Evolutionary conservation across 2,329 filamentous ascomycete genomes (phyloP).

Genomic region (Phyllosticta paracitricarpa): DNA sequence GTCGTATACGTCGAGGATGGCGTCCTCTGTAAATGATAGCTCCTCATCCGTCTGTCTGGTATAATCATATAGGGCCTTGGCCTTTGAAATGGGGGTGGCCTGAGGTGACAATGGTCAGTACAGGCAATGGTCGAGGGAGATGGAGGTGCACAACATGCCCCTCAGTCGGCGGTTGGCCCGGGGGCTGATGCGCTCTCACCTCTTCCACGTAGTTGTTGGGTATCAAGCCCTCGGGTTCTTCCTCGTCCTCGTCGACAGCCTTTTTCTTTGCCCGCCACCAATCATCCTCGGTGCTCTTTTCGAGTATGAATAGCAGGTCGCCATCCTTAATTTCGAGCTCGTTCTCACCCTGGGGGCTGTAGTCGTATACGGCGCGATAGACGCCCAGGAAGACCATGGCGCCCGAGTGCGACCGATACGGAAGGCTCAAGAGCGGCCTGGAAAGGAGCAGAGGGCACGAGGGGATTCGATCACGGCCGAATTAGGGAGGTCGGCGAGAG

Average conservation of each 20-base stretch:
- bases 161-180: not conserved
- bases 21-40: slow-evolving; percentile 87
- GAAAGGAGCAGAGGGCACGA: slow-evolving; percentile 35
- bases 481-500: not conserved
- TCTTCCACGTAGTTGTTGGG: slow-evolving; percentile 94
- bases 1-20: slow-evolving; percentile 75
- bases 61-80: slow-evolving; percentile 96
- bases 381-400: slow-evolving; percentile 85
- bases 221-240: slow-evolving; percentile 81
- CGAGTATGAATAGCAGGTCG: slow-evolving; percentile 78
- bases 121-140: not conserved
- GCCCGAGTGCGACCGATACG: not conserved
- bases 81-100: slow-evolving; percentile 57
- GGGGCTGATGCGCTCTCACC: slow-evolving; percentile 43
- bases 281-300: slow-evolving; percentile 63
- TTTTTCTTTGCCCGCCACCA: slow-evolving; percentile 99
- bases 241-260: slow-evolving; percentile 65
- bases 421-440: slow-evolving; percentile 51
- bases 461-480: not conserved
- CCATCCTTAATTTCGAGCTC: slow-evolving; percentile 80
- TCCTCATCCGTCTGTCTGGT: slow-evolving; percentile 96
- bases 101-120: slow-evolving; percentile 24
- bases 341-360: slow-evolving; percentile 73
- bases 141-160: not conserved
- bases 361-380: slow-evolving; percentile 87